These are phyloP conservation scores for Gliomastix tumulicola DNA, from an alignment of 2,329 filamentous ascomycete species.

Conservation along the genomic window DNA sequence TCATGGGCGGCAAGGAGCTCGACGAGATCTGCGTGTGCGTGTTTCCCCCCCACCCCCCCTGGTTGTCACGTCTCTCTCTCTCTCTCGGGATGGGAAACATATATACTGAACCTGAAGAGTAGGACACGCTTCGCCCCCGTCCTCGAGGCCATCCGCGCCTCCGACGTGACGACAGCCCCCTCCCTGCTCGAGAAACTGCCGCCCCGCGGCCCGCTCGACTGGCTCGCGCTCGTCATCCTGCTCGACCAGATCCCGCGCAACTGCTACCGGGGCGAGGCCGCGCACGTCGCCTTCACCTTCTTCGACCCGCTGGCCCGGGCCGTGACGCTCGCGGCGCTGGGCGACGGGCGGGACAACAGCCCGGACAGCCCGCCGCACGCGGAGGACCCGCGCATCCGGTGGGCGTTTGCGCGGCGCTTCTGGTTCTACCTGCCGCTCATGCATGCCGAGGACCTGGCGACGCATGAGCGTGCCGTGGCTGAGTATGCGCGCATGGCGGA, in stretches of 20 bases:
- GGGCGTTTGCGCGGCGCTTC: constrained; percentile 28
- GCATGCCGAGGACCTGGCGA: constrained; percentile 45
- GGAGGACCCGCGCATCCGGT: constrained; percentile 18
- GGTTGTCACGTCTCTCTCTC: neutral
- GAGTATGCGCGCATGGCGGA: constrained; percentile 20
- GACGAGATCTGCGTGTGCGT: constrained; percentile 27
- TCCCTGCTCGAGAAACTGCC: constrained; percentile 18
- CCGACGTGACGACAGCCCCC: constrained; percentile 15
- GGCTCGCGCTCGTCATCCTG: constrained; percentile 46
- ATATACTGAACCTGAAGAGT: too few species aligned
- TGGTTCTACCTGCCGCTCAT: constrained; percentile 57
- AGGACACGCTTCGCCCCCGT: constrained; percentile 22
- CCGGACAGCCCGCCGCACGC: too few species aligned
- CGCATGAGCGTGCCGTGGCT: constrained; percentile 30
- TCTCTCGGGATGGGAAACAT: neutral
- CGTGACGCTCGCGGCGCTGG: constrained; percentile 28
- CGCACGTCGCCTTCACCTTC: constrained; percentile 37
- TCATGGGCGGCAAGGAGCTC: constrained; percentile 21
- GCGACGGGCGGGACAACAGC: constrained; percentile 13
- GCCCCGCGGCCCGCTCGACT: constrained; percentile 20
- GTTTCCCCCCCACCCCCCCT: neutral
- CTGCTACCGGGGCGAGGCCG: constrained; percentile 44
- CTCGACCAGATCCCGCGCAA: constrained; percentile 60
- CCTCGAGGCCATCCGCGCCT: constrained; percentile 21
- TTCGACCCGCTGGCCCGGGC: constrained; percentile 49